phyloP scores from a whole-genome alignment of 208 protist species.

The Trypanosoma scelopori region DNA sequence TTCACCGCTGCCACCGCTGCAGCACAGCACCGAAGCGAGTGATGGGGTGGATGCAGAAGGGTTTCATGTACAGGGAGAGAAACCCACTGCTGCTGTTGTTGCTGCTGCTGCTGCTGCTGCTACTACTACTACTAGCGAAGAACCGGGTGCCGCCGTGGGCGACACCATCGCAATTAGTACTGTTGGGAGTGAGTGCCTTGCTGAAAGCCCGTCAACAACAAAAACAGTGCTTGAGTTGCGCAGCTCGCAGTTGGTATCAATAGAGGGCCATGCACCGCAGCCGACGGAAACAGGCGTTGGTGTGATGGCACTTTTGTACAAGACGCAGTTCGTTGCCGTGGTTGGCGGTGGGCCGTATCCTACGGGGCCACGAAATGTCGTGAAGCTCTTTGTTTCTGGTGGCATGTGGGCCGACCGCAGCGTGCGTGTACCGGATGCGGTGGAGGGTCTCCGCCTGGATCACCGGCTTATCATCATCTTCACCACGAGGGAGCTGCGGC shows the following conservation, averaged over 20 bases:
- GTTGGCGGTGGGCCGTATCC: slow-evolving; percentile 62
- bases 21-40: background rate
- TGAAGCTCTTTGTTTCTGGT: slow-evolving; percentile 25
- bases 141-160: too few relatives aligned
- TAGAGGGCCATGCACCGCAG: background rate
- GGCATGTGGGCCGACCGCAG: slow-evolving; percentile 5
- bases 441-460: slow-evolving; percentile 20
- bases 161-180: background rate
- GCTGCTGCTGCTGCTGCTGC: too few relatives aligned
- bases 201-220: background rate
- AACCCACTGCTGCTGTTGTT: too few relatives aligned
- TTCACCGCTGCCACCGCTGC: background rate
- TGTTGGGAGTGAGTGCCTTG: background rate
- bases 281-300: slow-evolving; percentile 44
- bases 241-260: background rate
- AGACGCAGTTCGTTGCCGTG: slow-evolving; percentile 56
- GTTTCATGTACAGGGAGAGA: background rate
- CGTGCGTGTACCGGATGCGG: slow-evolving; percentile 17
- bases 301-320: slow-evolving; percentile 62
- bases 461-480: slow-evolving; percentile 30
- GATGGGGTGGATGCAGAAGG: background rate
- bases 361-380: slow-evolving; percentile 33
- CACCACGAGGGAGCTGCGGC: slow-evolving; percentile 22
- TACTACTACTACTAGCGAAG: too few relatives aligned
- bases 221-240: too few relatives aligned